These are phyloP conservation scores for Zygotorulaspora chibaensis DNA, from an alignment of 805 yeast species.

Conservation along the genomic window DNA sequence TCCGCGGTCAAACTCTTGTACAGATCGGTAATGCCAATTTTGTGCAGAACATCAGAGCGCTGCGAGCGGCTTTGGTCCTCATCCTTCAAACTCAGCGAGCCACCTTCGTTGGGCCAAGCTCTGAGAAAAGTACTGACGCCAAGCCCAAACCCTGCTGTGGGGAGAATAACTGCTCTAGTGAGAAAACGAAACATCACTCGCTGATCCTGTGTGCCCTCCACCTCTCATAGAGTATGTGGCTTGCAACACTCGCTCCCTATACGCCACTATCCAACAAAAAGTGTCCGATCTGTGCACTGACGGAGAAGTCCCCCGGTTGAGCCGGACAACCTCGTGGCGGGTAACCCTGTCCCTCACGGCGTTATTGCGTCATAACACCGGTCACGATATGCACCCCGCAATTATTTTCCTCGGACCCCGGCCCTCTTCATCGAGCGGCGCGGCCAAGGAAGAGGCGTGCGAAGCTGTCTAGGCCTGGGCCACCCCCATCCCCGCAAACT, in stretches of 20 bases:
- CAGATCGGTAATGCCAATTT: conserved; percentile 14
- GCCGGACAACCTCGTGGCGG: background rate
- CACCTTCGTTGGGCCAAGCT: conserved; percentile 33
- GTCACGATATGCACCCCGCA: no score
- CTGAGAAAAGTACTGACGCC: conserved; percentile 29
- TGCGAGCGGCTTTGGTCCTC: conserved; percentile 26
- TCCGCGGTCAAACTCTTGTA: conserved; percentile 23
- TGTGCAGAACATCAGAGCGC: conserved; percentile 27
- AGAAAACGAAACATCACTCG: conserved; percentile 3
- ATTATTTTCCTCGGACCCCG: no score
- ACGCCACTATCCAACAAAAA: background rate
- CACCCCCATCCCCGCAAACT: background rate
- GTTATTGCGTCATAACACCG: background rate
- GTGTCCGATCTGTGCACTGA: background rate
- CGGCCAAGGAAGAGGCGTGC: background rate
- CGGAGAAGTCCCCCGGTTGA: no score
- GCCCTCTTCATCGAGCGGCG: background rate
- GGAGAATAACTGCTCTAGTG: conserved; percentile 25
- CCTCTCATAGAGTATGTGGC: background rate
- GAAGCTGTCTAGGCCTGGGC: background rate
- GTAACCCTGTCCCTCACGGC: background rate
- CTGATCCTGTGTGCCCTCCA: background rate
- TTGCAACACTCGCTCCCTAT: background rate
- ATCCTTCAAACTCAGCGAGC: conserved; percentile 15
- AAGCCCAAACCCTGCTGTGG: conserved; percentile 29